Evolutionary conservation across 1,139 yeast species (phyloP), one percentile per base, ranked within the genome.

Genomic region (Suhomyces yuchorum): DNA sequence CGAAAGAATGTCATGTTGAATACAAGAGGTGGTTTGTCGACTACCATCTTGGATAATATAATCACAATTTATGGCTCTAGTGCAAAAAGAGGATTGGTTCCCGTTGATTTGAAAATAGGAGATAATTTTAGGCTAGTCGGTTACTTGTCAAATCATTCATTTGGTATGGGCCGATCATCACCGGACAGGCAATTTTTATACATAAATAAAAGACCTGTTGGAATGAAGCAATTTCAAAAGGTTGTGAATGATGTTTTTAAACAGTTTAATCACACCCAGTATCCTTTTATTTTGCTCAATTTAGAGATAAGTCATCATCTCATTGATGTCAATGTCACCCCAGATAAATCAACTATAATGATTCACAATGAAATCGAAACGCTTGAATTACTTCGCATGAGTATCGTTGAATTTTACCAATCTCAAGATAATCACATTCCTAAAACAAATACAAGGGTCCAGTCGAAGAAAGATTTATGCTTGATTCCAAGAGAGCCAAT

Each of bases 261-360:
- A 52, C 73, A 74, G 35, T 89, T 78, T 63, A 92, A 90, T 57
- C 78, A 82, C 55, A 73, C 84, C 4, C 97, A 91, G 59, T 76
- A 63, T 47, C 99, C 99, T 0, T 80, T 82, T n/a, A 74, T 87
- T 44, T 70, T 91, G 1, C 59, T 89, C 2, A 77, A 95, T 62
- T 56, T 93, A 32, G 60, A 61, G 8, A 63, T 90, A 11, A 75
- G 78, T 39, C 74, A 86, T 0, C 59, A 64, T 19, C 69, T 73
- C 19, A 65, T 88, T 33, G 99, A 93, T 67, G 77, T 93, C 17
- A 93, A 93, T 65, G 86, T 95, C 1, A 84, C 96, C 0, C 99
- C 99, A 0, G 97, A 93, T 61, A 93, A 93, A 61, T 72, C 95
- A 41, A 79, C 82, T 2, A 74, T 93, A 2, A 61, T 89, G 56